These are phyloP conservation scores for Calocybe cyanea DNA, from an alignment of 768 basidiomycete species.

Conservation along the genomic window DNA sequence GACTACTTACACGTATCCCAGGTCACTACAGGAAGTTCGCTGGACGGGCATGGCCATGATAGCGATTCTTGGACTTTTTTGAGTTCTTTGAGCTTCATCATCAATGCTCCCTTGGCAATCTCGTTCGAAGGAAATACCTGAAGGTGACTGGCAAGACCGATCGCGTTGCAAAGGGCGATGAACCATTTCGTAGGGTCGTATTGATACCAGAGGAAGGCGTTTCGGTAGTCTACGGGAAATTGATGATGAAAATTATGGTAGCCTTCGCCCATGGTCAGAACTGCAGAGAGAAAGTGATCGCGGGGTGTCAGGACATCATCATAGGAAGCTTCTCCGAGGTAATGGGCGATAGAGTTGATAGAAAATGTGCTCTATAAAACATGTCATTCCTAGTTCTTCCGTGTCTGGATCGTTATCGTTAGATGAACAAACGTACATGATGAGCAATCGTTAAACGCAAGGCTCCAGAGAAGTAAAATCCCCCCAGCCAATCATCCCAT, in stretches of 20 bases:
- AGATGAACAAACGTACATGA: constrained; percentile 47
- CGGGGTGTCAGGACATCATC: constrained; percentile 77
- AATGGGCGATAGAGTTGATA: constrained; percentile 87
- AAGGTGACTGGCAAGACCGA: constrained; percentile 79
- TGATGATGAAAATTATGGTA: constrained; percentile 93
- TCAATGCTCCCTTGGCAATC: constrained; percentile 74
- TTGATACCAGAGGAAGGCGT: constrained; percentile 78
- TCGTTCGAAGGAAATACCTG: constrained; percentile 87
- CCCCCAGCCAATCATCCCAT: constrained; percentile 77
- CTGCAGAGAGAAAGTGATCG: constrained; percentile 77
- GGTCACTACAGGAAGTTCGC: constrained; percentile 67
- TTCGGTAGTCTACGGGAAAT: constrained; percentile 85
- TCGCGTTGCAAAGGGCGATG: constrained; percentile 56
- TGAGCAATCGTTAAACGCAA: constrained; percentile 72
- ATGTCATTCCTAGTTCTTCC: no score
- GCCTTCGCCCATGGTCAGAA: constrained; percentile 83
- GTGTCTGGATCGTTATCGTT: constrained; percentile 2
- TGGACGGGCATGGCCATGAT: constrained; percentile 53
- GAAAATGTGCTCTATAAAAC: constrained; percentile 90
- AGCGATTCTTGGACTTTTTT: constrained; percentile 59
- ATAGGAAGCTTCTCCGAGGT: constrained; percentile 76
- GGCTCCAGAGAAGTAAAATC: constrained; percentile 73
- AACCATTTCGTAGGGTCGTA: constrained; percentile 98
- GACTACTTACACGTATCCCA: constrained; percentile 74
- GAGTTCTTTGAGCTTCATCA: constrained; percentile 80